A percentile compares a stretch with the other conserved stretches of the same genome.
Conservation (phyloP, 345 rosid genomes). For the Gossypioides kirkii region DNA sequence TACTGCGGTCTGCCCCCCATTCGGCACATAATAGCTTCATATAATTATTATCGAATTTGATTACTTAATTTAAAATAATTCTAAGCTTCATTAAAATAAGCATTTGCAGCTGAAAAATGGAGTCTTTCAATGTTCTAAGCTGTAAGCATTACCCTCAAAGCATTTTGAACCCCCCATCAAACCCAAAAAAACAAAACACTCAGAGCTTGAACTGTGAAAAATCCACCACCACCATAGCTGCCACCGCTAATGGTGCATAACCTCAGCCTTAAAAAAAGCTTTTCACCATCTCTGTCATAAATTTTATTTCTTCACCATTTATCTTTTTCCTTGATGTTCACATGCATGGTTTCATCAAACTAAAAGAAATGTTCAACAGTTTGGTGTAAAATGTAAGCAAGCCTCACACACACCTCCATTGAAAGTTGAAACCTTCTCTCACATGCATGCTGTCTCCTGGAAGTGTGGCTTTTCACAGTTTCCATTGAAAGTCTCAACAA, state of each 20-base stretch:
- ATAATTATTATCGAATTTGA: background rate
- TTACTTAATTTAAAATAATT: constrained; percentile 5
- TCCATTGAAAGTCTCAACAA: background rate
- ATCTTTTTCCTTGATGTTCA: constrained; percentile 27
- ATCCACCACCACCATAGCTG: background rate
- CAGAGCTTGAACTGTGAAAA: background rate
- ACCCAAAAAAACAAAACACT: no score
- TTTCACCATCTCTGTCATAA: background rate
- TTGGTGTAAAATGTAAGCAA: constrained; percentile 51
- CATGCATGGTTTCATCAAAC: constrained; percentile 37
- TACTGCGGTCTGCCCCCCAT: background rate
- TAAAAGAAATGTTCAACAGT: constrained; percentile 33
- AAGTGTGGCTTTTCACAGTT: constrained; percentile 24
- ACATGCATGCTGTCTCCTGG: constrained; percentile 54
- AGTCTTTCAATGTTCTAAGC: constrained; percentile 7
- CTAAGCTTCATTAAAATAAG: constrained; percentile 12
- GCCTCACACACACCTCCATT: constrained; percentile 12
- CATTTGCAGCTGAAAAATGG: background rate
- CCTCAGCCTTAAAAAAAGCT: background rate
- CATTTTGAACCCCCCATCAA: no score
- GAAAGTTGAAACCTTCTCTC: constrained; percentile 14
- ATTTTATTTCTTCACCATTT: no score
- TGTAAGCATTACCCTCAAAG: no score
- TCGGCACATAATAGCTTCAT: background rate
- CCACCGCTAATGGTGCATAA: background rate